Evolutionary conservation across 805 yeast species (phyloP).

Genomic region (Kodamaea restingae): DNA sequence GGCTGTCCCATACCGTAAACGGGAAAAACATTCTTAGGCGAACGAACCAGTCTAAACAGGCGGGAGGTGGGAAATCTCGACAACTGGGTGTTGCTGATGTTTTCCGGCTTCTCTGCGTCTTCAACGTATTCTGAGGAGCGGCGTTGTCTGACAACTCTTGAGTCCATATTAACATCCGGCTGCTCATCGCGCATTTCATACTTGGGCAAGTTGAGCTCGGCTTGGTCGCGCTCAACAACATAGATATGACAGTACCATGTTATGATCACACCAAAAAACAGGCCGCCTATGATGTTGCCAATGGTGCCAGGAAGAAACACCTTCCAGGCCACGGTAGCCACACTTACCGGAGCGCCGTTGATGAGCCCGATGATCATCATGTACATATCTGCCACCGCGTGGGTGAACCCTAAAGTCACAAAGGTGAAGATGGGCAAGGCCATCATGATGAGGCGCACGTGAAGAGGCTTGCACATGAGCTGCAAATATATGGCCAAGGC

Average conservation of each 20-base stretch:
- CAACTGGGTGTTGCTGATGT: conserved; percentile 11
- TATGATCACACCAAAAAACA: conserved; percentile 55
- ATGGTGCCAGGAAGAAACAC: conserved; percentile 63
- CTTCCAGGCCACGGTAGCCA: conserved; percentile 69
- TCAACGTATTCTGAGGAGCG: conserved; percentile 2
- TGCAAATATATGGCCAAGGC: conserved; percentile 73
- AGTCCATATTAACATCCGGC: conserved; percentile 72
- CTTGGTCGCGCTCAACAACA: conserved; percentile 69
- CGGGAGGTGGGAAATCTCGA: conserved; percentile 9
- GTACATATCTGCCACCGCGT: conserved; percentile 81
- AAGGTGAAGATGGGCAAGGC: conserved; percentile 69
- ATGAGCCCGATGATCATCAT: conserved; percentile 61
- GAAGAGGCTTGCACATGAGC: conserved; percentile 73
- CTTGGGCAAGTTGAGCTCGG: conserved; percentile 55
- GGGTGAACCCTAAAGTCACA: conserved; percentile 75
- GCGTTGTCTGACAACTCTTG: conserved; percentile 60
- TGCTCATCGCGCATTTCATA: conserved; percentile 77
- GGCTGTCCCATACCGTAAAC: conserved; percentile 77
- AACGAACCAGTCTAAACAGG: conserved; percentile 18
- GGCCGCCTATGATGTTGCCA: conserved; percentile 81
- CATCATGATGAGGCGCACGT: conserved; percentile 65
- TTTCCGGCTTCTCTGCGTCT: too few species aligned
- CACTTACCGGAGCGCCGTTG: conserved; percentile 61
- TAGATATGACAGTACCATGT: conserved; percentile 73
- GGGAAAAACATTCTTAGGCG: conserved; percentile 79